phyloP scores from a whole-genome alignment of 345 rosid genomes.

The Geranium brycei region DNA sequence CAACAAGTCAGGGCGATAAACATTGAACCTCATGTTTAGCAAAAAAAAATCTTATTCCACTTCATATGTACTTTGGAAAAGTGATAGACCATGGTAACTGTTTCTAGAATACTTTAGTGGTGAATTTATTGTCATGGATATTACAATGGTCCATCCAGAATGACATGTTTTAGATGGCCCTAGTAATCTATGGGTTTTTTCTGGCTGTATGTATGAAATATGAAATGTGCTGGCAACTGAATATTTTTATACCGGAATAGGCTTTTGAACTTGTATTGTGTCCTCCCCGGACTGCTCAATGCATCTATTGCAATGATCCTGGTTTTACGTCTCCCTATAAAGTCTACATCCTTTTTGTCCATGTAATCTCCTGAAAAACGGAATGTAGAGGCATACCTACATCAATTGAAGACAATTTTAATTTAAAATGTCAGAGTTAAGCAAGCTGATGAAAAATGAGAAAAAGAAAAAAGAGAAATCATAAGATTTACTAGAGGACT shows the following conservation, averaged over 20 bases:
- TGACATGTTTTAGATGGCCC: no score
- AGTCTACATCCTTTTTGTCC: conserved; percentile 48
- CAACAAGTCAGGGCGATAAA: conserved; percentile 11
- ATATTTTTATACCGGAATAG: conserved; percentile 51
- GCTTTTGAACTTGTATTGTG: conserved; percentile 34
- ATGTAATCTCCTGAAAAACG: conserved; percentile 66
- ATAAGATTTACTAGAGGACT: no score
- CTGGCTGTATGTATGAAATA: background rate
- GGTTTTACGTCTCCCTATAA: conserved; percentile 47
- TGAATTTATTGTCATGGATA: no score
- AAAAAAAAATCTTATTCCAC: no score
- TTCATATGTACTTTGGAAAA: no score
- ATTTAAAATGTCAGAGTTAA: conserved; percentile 13
- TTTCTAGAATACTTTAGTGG: no score
- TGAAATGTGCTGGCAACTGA: conserved; percentile 1
- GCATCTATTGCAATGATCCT: conserved; percentile 83
- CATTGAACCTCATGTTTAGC: background rate
- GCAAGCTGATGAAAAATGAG: background rate
- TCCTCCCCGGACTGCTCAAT: conserved; percentile 44
- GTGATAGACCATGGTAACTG: no score
- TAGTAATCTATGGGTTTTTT: background rate
- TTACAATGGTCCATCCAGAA: no score
- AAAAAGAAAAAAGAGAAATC: no score
- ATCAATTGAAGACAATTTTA: conserved; percentile 7
- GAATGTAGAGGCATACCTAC: conserved; percentile 88